Conservation (phyloP, 768 basidiomycete species). For the Tulasnella calospora region DNA sequence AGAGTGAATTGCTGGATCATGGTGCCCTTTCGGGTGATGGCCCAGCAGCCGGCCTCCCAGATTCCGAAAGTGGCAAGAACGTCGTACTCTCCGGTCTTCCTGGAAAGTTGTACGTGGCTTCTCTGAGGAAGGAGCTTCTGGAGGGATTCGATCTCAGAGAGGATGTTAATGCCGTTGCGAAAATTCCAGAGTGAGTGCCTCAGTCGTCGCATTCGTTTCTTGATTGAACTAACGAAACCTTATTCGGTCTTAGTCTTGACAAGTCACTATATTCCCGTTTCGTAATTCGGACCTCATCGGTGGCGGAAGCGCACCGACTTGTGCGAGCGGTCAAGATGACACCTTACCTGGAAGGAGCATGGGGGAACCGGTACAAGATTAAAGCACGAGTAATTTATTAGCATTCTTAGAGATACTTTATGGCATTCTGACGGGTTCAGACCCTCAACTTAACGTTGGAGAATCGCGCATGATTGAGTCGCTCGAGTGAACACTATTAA, state of each 20-base stretch:
- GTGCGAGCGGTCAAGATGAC: slow-evolving; percentile 61
- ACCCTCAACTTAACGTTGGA: too few relatives aligned
- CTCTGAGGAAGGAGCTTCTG: slow-evolving; percentile 34
- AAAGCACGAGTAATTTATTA: slow-evolving; percentile 52
- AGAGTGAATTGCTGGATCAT: slow-evolving; percentile 39
- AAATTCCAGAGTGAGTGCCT: neutral
- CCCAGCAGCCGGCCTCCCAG: slow-evolving; percentile 47
- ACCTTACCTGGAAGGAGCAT: slow-evolving; percentile 39
- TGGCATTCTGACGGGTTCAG: neutral
- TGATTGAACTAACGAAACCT: neutral
- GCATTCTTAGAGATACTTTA: slow-evolving; percentile 24
- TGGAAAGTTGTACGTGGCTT: slow-evolving; percentile 40
- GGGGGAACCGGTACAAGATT: slow-evolving; percentile 43
- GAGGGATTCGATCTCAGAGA: neutral
- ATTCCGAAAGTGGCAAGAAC: slow-evolving; percentile 44
- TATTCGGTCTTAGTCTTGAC: neutral
- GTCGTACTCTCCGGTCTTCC: slow-evolving; percentile 64
- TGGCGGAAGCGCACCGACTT: slow-evolving; percentile 64
- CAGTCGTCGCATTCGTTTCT: neutral
- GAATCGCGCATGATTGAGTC: too few relatives aligned
- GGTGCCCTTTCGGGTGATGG: slow-evolving; percentile 44
- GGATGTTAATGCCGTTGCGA: slow-evolving; percentile 6
- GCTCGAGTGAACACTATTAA: too few relatives aligned
- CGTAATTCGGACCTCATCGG: slow-evolving; percentile 51
- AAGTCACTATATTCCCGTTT: slow-evolving; percentile 25